phyloP scores from a whole-genome alignment of 148 eudicot species.

The Salicornia ramosissima region DNA sequence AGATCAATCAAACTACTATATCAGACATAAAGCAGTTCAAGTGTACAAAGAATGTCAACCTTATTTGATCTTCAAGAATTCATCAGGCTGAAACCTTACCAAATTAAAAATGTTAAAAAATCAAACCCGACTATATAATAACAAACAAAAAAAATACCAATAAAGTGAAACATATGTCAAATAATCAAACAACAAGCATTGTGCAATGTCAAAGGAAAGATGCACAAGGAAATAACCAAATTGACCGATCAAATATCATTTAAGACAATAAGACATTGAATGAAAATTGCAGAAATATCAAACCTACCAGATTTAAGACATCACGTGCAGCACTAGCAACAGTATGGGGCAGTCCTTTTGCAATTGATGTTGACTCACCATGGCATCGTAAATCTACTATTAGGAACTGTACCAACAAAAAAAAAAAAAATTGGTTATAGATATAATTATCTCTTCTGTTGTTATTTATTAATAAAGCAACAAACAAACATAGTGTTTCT shows the following conservation, averaged over 20 bases:
- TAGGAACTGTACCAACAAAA: slow-evolving; percentile 56
- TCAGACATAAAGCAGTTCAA: too few species aligned
- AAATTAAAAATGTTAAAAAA: too few species aligned
- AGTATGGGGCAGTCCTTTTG: slow-evolving; percentile 62
- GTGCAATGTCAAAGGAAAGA: not conserved
- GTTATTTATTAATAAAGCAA: not conserved
- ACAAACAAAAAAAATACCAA: too few species aligned
- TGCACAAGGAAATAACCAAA: not conserved
- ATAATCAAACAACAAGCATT: not conserved
- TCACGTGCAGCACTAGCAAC: slow-evolving; percentile 89
- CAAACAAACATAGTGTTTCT: too few species aligned
- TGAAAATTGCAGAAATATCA: slow-evolving; percentile 1
- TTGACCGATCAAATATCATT: not conserved
- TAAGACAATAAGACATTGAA: not conserved
- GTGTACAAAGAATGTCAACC: too few species aligned
- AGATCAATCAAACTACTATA: too few species aligned
- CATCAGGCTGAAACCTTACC: too few species aligned
- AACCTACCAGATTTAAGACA: slow-evolving; percentile 68
- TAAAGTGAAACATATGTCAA: too few species aligned
- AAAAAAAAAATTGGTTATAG: too few species aligned
- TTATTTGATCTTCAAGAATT: too few species aligned
- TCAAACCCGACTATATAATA: too few species aligned
- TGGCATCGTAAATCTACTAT: slow-evolving; percentile 88
- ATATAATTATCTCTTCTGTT: not conserved
- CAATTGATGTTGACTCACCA: slow-evolving; percentile 75